These are phyloP conservation scores for Tuber indicum DNA, from an alignment of 495 filamentous ascomycete genomes.

Conservation along the genomic window DNA sequence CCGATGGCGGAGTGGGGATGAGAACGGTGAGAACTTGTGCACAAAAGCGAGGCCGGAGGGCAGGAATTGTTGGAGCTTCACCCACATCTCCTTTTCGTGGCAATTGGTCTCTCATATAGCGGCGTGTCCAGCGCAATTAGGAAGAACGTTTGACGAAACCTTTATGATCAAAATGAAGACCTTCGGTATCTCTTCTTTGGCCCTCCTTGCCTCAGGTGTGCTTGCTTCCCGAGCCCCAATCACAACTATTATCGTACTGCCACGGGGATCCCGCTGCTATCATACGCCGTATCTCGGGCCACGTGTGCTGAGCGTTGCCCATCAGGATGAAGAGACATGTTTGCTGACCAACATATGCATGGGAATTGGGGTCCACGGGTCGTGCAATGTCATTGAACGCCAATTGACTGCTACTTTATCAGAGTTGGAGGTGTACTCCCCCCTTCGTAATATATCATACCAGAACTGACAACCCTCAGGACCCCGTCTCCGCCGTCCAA, in stretches of 20 bases:
- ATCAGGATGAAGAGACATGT: neutral
- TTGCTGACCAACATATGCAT: neutral
- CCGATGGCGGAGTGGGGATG: neutral
- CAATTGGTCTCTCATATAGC: neutral
- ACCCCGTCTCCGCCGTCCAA: constrained; percentile 12
- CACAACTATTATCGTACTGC: neutral
- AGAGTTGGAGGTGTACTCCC: constrained; percentile 49
- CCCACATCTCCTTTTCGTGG: neutral
- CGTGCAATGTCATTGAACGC: constrained; percentile 52
- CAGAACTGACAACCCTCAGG: neutral
- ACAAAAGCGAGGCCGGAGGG: neutral
- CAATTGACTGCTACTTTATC: constrained; percentile 49
- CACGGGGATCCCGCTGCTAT: neutral
- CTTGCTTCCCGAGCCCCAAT: neutral
- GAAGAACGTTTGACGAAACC: neutral
- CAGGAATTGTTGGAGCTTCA: neutral
- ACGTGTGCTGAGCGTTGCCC: neutral
- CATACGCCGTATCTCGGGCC: neutral
- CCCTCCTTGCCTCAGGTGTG: neutral
- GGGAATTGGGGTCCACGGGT: constrained; percentile 47
- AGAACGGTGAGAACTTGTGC: neutral
- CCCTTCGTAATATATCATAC: constrained; percentile 45
- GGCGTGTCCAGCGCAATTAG: neutral
- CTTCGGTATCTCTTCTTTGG: neutral
- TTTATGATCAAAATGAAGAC: neutral